Conservation (phyloP, 78 protist species). For the Tieghemostelium lacteum region DNA sequence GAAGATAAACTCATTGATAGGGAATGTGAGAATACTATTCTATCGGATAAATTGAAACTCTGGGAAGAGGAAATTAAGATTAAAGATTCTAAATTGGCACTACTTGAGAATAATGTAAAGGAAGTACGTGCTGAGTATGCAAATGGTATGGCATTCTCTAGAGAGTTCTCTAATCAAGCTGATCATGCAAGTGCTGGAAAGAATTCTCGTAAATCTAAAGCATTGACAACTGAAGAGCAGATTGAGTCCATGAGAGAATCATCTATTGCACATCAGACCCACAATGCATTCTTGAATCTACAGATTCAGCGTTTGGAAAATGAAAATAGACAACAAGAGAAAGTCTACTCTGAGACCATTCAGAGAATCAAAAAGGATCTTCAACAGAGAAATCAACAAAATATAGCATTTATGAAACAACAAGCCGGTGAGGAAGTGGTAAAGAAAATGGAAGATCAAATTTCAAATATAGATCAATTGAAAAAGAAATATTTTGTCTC, state of each 20-base stretch:
- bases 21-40: slow-evolving; percentile 41
- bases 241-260: slow-evolving; percentile 60
- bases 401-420: slow-evolving; percentile 70
- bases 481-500: slow-evolving; percentile 72
- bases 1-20: slow-evolving; percentile 56
- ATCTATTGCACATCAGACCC: slow-evolving; percentile 78
- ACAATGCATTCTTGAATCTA: slow-evolving; percentile 51
- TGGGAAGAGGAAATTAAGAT: slow-evolving; percentile 79
- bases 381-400: slow-evolving; percentile 71
- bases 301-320: slow-evolving; percentile 62
- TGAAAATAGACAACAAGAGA: slow-evolving; percentile 69
- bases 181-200: background rate
- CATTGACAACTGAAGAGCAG: slow-evolving; percentile 52
- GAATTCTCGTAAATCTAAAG: slow-evolving; percentile 29
- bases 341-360: slow-evolving; percentile 62
- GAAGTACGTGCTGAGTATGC: slow-evolving; percentile 72
- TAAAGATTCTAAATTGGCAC: slow-evolving; percentile 47
- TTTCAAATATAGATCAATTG: background rate
- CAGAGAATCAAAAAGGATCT: slow-evolving; percentile 67
- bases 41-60: slow-evolving; percentile 38
- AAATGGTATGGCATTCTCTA: slow-evolving; percentile 60
- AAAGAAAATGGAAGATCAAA: slow-evolving; percentile 26
- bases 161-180: slow-evolving; percentile 47
- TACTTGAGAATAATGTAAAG: slow-evolving; percentile 55
- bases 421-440: slow-evolving; percentile 58